phyloP scores from a whole-genome alignment of 2,329 filamentous ascomycete genomes.

The Emericellopsis cladophorae region DNA sequence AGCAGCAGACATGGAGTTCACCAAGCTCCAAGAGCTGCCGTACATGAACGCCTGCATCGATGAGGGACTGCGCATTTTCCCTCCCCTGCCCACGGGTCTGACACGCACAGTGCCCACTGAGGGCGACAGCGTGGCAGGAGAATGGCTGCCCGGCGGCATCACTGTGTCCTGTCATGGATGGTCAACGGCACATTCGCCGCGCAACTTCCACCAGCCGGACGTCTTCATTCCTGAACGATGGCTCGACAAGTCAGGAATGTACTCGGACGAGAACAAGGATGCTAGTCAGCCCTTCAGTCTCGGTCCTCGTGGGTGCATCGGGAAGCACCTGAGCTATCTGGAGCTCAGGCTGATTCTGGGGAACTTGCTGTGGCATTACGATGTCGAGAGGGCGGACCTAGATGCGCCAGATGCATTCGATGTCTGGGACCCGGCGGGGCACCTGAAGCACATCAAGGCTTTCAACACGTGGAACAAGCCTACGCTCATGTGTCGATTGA shows the following conservation, averaged over 20 bases:
- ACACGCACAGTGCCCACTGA: conserved; percentile 15
- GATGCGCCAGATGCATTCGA: conserved; percentile 9
- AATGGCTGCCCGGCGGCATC: conserved; percentile 14
- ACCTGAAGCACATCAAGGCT: conserved; percentile 11
- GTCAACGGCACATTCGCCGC: conserved; percentile 24
- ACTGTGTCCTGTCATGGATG: conserved; percentile 26
- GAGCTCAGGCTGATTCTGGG: conserved; percentile 37
- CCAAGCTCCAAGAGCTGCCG: conserved; percentile 11
- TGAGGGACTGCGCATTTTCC: conserved; percentile 27
- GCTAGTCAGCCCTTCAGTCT: conserved; percentile 33
- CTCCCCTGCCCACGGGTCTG: conserved; percentile 12
- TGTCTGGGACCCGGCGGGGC: conserved; percentile 12
- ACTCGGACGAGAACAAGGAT: conserved; percentile 24
- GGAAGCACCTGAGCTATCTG: conserved; percentile 33
- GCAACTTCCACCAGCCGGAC: conserved; percentile 29
- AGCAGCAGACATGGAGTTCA: conserved; percentile 19
- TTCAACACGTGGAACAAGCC: conserved; percentile 15
- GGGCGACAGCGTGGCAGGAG: conserved; percentile 14
- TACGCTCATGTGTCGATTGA: conserved; percentile 12
- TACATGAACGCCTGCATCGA: conserved; percentile 28
- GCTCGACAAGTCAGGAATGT: conserved; percentile 21
- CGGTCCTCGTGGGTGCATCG: conserved; percentile 36
- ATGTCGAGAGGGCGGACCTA: conserved; percentile 21
- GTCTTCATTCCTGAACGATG: conserved; percentile 34
- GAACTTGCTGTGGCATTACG: conserved; percentile 34